Evolutionary conservation across 805 yeast species (phyloP).

Genomic region (Spathaspora hagerdaliae): DNA sequence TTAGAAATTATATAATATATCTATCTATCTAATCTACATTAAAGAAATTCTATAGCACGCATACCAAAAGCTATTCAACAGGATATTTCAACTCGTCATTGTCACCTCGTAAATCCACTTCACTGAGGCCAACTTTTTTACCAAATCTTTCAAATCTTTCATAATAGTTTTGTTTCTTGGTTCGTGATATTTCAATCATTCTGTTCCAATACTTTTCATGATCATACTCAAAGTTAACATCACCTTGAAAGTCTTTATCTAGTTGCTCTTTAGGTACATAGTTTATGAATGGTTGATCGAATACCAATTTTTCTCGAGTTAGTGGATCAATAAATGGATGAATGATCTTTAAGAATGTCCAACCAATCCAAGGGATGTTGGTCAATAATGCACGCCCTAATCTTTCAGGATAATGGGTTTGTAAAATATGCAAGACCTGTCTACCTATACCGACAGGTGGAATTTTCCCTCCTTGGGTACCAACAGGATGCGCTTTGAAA

Average conservation of each 20-base stretch:
- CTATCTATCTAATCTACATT: too few relatives aligned
- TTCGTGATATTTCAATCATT: conserved; percentile 55
- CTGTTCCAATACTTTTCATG: conserved; percentile 80
- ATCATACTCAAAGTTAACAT: conserved; percentile 75
- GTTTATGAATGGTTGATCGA: conserved; percentile 80
- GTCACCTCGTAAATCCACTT: conserved; percentile 63
- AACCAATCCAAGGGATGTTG: conserved; percentile 90
- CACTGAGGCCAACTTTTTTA: conserved; percentile 67
- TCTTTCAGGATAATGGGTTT: conserved; percentile 96
- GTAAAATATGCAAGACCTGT: conserved; percentile 88
- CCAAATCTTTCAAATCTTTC: conserved; percentile 72
- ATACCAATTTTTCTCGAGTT: conserved; percentile 90
- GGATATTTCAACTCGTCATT: conserved; percentile 26
- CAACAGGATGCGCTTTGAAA: conserved; percentile 74
- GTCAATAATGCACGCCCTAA: conserved; percentile 88
- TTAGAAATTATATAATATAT: too few relatives aligned
- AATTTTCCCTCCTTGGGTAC: conserved; percentile 58
- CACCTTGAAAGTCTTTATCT: conserved; percentile 82
- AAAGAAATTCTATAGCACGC: too few relatives aligned
- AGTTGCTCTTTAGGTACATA: conserved; percentile 81
- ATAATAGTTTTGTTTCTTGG: conserved; percentile 60
- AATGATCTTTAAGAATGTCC: conserved; percentile 87
- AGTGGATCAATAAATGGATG: conserved; percentile 96
- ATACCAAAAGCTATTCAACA: conserved; percentile 4
- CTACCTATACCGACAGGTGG: conserved; percentile 90